A percentile compares a stretch with the other conserved stretches of the same genome.
Conservation (phyloP, 1,284 basidiomycete genomes). For the Boletus smithii region DNA sequence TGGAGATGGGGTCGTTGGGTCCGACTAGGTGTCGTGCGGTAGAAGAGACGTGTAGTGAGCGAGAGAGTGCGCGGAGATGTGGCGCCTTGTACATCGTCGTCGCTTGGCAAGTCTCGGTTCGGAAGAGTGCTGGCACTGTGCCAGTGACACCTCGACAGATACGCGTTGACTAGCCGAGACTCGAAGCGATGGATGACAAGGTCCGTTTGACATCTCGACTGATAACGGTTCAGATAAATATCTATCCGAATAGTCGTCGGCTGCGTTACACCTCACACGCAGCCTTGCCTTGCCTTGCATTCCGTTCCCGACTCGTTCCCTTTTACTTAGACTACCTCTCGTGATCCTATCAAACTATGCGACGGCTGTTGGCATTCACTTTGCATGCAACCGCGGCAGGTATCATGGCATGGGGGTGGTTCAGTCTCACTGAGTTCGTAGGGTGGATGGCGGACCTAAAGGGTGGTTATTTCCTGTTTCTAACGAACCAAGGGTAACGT, state of each 20-base stretch:
- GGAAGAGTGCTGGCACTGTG: too few relatives aligned
- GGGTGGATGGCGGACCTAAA: constrained; percentile 44
- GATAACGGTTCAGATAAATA: background rate
- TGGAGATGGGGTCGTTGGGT: constrained; percentile 70
- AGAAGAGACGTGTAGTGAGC: constrained; percentile 43
- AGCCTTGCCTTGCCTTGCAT: background rate
- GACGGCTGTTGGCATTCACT: constrained; percentile 12
- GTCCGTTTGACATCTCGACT: background rate
- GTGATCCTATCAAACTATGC: constrained; percentile 11
- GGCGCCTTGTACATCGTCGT: too few relatives aligned
- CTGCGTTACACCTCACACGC: background rate
- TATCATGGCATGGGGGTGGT: constrained; percentile 50
- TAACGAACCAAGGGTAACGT: constrained; percentile 75
- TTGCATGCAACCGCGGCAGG: constrained; percentile 43
- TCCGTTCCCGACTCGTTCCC: background rate
- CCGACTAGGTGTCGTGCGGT: constrained; percentile 52
- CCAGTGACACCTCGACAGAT: too few relatives aligned
- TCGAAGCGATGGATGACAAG: too few relatives aligned
- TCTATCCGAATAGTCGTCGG: background rate
- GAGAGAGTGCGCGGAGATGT: too few relatives aligned
- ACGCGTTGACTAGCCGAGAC: too few relatives aligned
- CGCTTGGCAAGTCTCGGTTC: too few relatives aligned
- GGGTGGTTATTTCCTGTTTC: constrained; percentile 66
- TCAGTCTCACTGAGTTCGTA: background rate
- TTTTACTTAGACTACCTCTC: background rate